phyloP scores from a whole-genome alignment of 2,329 filamentous ascomycete genomes.

The Dactylellina leptospora region DNA sequence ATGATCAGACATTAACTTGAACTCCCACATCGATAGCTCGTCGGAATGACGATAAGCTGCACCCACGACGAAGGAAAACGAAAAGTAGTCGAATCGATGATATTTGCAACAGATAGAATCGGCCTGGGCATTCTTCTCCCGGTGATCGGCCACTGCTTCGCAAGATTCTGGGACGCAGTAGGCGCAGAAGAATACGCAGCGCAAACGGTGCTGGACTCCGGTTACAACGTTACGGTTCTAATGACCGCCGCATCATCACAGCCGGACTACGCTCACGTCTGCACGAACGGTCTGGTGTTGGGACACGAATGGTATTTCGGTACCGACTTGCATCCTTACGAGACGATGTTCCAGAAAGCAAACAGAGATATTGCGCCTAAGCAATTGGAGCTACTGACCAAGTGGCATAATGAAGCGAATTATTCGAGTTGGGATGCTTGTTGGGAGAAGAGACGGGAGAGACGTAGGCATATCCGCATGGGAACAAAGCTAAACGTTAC shows the following conservation, averaged over 20 bases:
- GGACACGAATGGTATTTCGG: constrained; percentile 5
- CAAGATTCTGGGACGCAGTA: constrained; percentile 56
- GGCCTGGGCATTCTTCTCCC: constrained; percentile 60
- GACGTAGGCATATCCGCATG: too few species aligned
- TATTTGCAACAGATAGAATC: constrained; percentile 60
- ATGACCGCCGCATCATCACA: constrained; percentile 57
- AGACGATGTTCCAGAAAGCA: constrained; percentile 30
- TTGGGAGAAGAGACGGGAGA: background rate
- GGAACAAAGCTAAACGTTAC: background rate
- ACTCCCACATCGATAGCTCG: constrained; percentile 57
- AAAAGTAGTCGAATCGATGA: constrained; percentile 60
- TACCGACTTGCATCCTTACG: constrained; percentile 13
- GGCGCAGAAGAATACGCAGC: constrained; percentile 59
- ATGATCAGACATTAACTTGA: background rate
- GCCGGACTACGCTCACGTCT: background rate
- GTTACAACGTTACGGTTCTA: constrained; percentile 60
- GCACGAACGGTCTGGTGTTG: constrained; percentile 3
- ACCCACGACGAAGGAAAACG: constrained; percentile 52
- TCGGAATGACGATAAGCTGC: constrained; percentile 61
- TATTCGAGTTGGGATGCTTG: constrained; percentile 5
- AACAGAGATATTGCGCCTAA: constrained; percentile 7
- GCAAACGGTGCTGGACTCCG: constrained; percentile 56
- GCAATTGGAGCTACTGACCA: background rate
- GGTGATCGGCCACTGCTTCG: constrained; percentile 56
- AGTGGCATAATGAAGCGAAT: background rate